These are phyloP conservation scores for Suhomyces sp. DNA, from an alignment of 805 yeast genomes.

Conservation along the genomic window DNA sequence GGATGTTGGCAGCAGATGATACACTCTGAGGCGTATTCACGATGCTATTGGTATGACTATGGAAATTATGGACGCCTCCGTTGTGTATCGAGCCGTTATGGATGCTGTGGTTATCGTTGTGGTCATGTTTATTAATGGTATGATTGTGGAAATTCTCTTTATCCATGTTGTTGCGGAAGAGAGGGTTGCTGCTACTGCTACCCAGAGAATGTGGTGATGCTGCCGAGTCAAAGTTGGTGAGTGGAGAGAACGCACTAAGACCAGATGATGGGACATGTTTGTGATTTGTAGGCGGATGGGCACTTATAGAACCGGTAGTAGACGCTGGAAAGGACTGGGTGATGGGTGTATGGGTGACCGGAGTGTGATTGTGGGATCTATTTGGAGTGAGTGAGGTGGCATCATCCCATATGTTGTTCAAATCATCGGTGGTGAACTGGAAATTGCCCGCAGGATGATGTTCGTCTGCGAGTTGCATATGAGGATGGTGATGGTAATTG, in stretches of 20 bases:
- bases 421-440: constrained; percentile 13
- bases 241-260: constrained; percentile 6
- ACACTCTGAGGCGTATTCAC: constrained; percentile 5
- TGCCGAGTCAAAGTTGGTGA: constrained; percentile 9
- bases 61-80: neutral
- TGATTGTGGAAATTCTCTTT: neutral
- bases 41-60: constrained; percentile 1
- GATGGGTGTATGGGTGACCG: constrained; percentile 5
- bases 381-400: constrained; percentile 6
- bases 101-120: too few species aligned
- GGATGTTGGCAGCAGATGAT: neutral
- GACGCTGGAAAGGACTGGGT: constrained; percentile 1
- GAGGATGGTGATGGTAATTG: constrained; percentile 8
- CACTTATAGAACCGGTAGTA: constrained; percentile 5
- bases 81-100: too few species aligned
- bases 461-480: constrained; percentile 3
- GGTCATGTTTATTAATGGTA: too few species aligned
- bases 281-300: constrained; percentile 3
- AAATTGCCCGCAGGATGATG: constrained; percentile 9
- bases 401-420: constrained; percentile 13
- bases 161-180: neutral
- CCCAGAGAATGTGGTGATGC: constrained; percentile 5
- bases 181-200: constrained; percentile 1
- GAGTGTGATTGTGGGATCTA: constrained; percentile 9
- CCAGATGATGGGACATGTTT: neutral